Percentiles rank a stretch among this genome's conserved stretches.
These are phyloP conservation scores for Papilionanthe hybrid DNA, from an alignment of 116 monocot genomes.

Conservation along the genomic window DNA sequence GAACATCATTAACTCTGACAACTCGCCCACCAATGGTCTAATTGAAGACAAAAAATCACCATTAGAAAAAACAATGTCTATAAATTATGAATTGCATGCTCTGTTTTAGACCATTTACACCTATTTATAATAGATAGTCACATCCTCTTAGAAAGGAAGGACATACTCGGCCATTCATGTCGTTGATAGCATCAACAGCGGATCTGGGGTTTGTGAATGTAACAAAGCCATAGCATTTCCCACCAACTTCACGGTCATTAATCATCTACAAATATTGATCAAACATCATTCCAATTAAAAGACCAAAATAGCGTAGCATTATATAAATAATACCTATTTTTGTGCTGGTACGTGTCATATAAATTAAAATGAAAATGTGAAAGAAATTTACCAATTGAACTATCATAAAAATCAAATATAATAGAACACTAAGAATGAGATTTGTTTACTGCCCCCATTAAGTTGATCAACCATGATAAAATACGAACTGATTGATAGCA, in stretches of 20 bases:
- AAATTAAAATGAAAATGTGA: not conserved
- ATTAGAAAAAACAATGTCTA: not conserved
- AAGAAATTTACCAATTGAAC: not conserved
- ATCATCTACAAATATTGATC: slow-evolving; percentile 57
- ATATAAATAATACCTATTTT: not conserved
- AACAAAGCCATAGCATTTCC: slow-evolving; percentile 93
- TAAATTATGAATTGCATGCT: not conserved
- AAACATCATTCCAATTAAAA: not conserved
- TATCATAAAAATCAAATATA: not conserved
- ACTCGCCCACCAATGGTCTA: slow-evolving; percentile 79
- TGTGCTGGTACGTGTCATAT: not conserved
- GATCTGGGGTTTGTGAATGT: slow-evolving; percentile 87
- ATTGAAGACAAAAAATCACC: not conserved
- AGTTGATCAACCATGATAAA: slow-evolving; percentile 2
- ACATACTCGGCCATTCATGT: slow-evolving; percentile 85
- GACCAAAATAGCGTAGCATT: not conserved
- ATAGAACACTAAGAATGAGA: not conserved
- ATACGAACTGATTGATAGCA: not conserved
- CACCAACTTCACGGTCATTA: slow-evolving; percentile 79
- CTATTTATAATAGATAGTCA: not conserved
- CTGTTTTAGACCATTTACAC: not conserved
- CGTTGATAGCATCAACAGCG: slow-evolving; percentile 68
- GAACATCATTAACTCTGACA: slow-evolving; percentile 77
- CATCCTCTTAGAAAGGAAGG: not conserved
- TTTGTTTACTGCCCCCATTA: not conserved